Conservation (phyloP, 2,329 filamentous ascomycete species). For the Sarocladiaceae sp. region DNA sequence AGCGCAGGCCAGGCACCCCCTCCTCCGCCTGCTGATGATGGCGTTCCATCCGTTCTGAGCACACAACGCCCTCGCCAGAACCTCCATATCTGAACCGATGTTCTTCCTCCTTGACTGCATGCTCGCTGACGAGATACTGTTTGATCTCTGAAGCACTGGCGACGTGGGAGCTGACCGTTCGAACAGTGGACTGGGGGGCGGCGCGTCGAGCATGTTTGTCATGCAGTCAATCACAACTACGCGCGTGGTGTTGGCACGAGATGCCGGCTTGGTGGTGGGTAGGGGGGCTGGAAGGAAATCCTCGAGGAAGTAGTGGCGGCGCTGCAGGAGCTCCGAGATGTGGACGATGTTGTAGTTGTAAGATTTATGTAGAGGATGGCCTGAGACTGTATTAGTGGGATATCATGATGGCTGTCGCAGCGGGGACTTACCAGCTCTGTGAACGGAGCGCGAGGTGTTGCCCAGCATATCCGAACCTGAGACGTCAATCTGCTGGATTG, state of each 20-base stretch:
- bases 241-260: slow-evolving; percentile 18
- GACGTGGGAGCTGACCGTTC: slow-evolving; percentile 25
- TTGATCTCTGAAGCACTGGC: slow-evolving; percentile 25
- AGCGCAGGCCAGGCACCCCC: slow-evolving; percentile 67
- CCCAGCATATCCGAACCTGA: slow-evolving; percentile 37
- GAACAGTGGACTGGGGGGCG: slow-evolving; percentile 39
- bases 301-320: slow-evolving; percentile 37
- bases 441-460: slow-evolving; percentile 39
- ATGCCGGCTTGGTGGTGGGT: slow-evolving; percentile 1
- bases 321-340: slow-evolving; percentile 48
- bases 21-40: slow-evolving; percentile 57
- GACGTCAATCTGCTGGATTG: slow-evolving; percentile 51
- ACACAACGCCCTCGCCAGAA: slow-evolving; percentile 66
- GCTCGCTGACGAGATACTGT: slow-evolving; percentile 40
- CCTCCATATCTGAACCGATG: slow-evolving; percentile 60
- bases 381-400: slow-evolving; percentile 26
- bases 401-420: neutral
- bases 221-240: slow-evolving; percentile 61
- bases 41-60: slow-evolving; percentile 70
- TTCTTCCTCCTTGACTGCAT: slow-evolving; percentile 50
- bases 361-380: slow-evolving; percentile 57
- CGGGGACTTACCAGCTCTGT: slow-evolving; percentile 37
- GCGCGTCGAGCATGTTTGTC: slow-evolving; percentile 42
- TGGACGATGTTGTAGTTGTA: slow-evolving; percentile 56
- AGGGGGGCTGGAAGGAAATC: slow-evolving; percentile 35